These are phyloP conservation scores for Cryphonectria radicalis DNA, from an alignment of 2,329 filamentous ascomycete genomes.

Conservation along the genomic window DNA sequence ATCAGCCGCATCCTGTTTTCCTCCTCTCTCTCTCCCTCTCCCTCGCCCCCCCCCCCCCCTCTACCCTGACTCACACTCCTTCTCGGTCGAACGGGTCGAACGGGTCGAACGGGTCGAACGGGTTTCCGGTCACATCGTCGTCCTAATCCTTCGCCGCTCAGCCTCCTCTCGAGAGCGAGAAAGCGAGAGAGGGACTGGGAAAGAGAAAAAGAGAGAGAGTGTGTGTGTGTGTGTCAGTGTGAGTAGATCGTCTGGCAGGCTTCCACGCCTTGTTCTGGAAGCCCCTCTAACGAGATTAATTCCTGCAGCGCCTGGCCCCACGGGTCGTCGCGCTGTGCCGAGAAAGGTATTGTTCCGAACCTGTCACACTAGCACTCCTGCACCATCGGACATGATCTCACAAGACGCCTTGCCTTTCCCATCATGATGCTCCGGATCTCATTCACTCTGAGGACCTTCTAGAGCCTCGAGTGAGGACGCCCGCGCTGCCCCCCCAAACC, in stretches of 20 bases:
- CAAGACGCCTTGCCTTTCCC: constrained; percentile 14
- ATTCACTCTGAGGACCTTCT: neutral
- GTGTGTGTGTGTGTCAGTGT: neutral
- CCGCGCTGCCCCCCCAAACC: neutral
- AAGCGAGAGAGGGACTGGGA: neutral
- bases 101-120: constrained; percentile 1
- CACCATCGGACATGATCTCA: constrained; percentile 11
- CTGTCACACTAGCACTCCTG: constrained; percentile 19
- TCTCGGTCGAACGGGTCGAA: constrained; percentile 12
- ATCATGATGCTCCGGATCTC: neutral
- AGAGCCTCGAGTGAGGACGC: neutral
- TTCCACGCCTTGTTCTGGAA: constrained; percentile 29
- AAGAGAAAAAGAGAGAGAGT: neutral
- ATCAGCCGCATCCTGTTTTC: neutral
- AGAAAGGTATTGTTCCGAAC: constrained; percentile 27
- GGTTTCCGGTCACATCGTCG: constrained; percentile 6
- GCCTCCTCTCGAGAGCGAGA: constrained; percentile 9
- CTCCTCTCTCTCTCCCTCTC: neutral
- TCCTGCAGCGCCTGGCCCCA: constrained; percentile 23
- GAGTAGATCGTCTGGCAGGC: constrained; percentile 16
- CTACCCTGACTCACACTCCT: constrained; percentile 4
- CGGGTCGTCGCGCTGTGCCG: constrained; percentile 25
- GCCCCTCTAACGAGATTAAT: constrained; percentile 18
- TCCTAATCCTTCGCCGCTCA: constrained; percentile 14
- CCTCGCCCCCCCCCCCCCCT: too few relatives aligned